Conservation (phyloP, 148 eudicot genomes). For the Rhododendron molle region DNA sequence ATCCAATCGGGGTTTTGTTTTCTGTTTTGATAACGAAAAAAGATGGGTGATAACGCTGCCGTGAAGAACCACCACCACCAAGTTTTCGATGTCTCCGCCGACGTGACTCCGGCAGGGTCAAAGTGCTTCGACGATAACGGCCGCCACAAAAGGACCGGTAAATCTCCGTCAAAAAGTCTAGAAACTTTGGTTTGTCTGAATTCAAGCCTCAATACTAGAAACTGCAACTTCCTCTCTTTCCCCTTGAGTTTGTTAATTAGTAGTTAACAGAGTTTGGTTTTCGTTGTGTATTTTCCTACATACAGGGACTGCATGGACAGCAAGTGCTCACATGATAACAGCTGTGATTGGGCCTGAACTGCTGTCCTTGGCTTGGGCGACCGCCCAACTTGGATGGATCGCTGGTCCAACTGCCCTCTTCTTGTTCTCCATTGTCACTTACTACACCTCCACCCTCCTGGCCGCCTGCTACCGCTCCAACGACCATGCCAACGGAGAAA, state of each 20-base stretch:
- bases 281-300: neutral
- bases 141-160: conserved; percentile 44
- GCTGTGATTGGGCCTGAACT: conserved; percentile 47
- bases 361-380: conserved; percentile 49
- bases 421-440: conserved; percentile 37
- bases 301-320: conserved; percentile 36
- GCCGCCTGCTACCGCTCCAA: conserved; percentile 38
- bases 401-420: conserved; percentile 37
- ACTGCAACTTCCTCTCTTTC: neutral
- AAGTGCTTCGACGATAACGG: conserved; percentile 44
- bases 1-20: too few species aligned
- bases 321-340: conserved; percentile 41
- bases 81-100: conserved; percentile 10
- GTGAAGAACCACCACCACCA: conserved; percentile 15
- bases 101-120: conserved; percentile 11
- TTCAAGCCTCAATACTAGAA: neutral
- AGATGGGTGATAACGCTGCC: conserved; percentile 23
- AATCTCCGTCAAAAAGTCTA: neutral
- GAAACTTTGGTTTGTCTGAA: neutral
- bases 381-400: conserved; percentile 48
- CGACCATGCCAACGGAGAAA: conserved; percentile 24
- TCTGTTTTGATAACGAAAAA: neutral
- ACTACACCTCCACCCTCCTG: conserved; percentile 37
- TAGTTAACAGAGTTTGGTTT: neutral
- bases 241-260: neutral